phyloP scores from a whole-genome alignment of 2,329 filamentous ascomycete species.

The Aspergillus sergii region DNA sequence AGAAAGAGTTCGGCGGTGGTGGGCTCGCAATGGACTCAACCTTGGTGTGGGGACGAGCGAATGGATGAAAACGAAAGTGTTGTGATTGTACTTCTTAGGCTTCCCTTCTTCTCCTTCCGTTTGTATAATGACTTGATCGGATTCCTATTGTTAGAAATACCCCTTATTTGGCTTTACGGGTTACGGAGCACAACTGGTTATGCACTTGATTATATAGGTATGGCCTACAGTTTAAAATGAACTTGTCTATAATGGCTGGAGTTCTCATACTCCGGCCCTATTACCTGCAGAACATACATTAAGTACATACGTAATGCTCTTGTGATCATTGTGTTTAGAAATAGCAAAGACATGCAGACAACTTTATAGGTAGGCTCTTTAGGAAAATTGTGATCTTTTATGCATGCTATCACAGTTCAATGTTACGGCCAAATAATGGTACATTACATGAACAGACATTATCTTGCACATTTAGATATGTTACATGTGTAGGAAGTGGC shows the following conservation, averaged over 20 bases:
- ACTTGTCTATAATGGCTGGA: neutral
- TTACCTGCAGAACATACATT: neutral
- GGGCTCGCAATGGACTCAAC: slow-evolving; percentile 81
- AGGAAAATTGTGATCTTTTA: neutral
- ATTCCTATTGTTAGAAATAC: slow-evolving; percentile 2
- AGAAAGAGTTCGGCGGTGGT: slow-evolving; percentile 78
- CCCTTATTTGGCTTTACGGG: neutral
- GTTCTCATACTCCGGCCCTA: neutral
- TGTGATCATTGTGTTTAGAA: neutral
- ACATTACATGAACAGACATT: neutral
- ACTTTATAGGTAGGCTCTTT: neutral
- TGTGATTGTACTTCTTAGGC: slow-evolving; percentile 47
- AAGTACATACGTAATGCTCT: neutral
- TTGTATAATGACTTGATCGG: neutral
- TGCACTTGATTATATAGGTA: neutral
- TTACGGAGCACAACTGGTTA: neutral
- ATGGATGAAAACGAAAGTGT: slow-evolving; percentile 81
- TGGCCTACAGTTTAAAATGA: neutral
- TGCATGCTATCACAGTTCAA: neutral
- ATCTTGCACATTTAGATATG: too few relatives aligned
- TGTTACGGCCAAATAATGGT: neutral
- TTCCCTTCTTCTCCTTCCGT: neutral
- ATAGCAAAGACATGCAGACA: neutral
- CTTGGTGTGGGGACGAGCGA: slow-evolving; percentile 80
- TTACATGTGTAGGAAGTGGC: too few relatives aligned